Conservation (phyloP, 306 rosid species). For the Dicorynia guianensis region DNA sequence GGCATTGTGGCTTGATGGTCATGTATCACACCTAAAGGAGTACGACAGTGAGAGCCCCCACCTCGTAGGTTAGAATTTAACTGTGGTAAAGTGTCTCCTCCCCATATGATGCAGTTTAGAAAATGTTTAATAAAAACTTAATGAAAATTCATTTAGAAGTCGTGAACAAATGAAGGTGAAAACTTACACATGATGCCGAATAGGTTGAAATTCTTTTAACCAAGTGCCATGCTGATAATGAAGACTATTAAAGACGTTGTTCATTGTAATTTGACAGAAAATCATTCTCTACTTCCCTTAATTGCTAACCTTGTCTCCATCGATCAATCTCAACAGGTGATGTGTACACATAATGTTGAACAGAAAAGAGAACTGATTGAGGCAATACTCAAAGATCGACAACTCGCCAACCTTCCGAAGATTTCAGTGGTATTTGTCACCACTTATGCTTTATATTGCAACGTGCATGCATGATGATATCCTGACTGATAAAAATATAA, state of each 20-base stretch:
- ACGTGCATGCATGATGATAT: not conserved
- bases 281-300: not conserved
- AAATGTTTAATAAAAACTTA: not conserved
- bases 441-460: not conserved
- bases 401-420: constrained; percentile 54
- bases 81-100: no score
- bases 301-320: not conserved
- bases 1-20: constrained; percentile 7
- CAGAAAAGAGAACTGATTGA: constrained; percentile 62
- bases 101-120: no score
- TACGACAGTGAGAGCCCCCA: no score
- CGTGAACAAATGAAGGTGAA: not conserved
- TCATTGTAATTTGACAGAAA: not conserved
- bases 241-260: not conserved
- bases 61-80: no score
- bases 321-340: constrained; percentile 51
- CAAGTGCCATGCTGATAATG: not conserved
- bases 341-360: constrained; percentile 55
- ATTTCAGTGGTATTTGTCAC: constrained; percentile 49
- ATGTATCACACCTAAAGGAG: no score
- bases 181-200: not conserved
- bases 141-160: constrained; percentile 7
- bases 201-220: constrained; percentile 2
- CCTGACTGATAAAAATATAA: no score
- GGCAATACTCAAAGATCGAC: constrained; percentile 53